A percentile compares a stretch with the other conserved stretches of the same genome.
Conservation (phyloP, 2,329 filamentous ascomycete species). For the Diaporthe ampelina region DNA sequence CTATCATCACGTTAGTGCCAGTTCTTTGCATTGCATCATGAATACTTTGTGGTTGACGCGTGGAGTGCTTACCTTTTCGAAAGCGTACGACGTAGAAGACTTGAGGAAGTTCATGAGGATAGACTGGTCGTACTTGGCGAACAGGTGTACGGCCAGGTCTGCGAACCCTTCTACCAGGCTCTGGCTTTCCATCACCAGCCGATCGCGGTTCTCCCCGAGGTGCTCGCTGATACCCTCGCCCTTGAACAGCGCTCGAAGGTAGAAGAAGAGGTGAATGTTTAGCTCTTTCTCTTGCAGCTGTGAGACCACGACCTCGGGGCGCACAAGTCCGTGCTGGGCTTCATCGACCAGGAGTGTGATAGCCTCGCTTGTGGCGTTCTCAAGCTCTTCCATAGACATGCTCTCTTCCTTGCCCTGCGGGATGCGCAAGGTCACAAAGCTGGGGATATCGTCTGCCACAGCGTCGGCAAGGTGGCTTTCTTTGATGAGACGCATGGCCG, state of each 20-base stretch:
- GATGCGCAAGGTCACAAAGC: constrained; percentile 89
- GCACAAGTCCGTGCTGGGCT: constrained; percentile 88
- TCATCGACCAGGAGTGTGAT: constrained; percentile 91
- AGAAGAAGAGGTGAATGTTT: constrained; percentile 89
- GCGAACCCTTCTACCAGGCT: constrained; percentile 88
- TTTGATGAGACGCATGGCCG: constrained; percentile 86
- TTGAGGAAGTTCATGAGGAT: constrained; percentile 91
- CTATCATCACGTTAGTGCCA: constrained; percentile 52
- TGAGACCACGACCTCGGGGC: constrained; percentile 80
- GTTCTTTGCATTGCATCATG: neutral
- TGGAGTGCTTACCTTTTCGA: constrained; percentile 73
- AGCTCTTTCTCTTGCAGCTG: constrained; percentile 80
- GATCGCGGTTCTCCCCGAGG: constrained; percentile 67
- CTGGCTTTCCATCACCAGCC: constrained; percentile 70
- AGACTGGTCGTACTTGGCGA: constrained; percentile 84
- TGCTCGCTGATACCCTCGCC: constrained; percentile 75
- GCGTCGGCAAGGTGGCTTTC: constrained; percentile 93
- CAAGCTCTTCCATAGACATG: constrained; percentile 78
- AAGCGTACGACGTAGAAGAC: constrained; percentile 87
- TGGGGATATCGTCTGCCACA: constrained; percentile 89
- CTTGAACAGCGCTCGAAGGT: constrained; percentile 87
- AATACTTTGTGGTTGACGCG: neutral
- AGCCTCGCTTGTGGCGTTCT: constrained; percentile 84
- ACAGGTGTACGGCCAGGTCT: constrained; percentile 87
- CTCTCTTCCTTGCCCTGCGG: constrained; percentile 76